Base-by-base conservation (phyloP, 768 basidiomycete genomes). In the Mycena filopes region DNA sequence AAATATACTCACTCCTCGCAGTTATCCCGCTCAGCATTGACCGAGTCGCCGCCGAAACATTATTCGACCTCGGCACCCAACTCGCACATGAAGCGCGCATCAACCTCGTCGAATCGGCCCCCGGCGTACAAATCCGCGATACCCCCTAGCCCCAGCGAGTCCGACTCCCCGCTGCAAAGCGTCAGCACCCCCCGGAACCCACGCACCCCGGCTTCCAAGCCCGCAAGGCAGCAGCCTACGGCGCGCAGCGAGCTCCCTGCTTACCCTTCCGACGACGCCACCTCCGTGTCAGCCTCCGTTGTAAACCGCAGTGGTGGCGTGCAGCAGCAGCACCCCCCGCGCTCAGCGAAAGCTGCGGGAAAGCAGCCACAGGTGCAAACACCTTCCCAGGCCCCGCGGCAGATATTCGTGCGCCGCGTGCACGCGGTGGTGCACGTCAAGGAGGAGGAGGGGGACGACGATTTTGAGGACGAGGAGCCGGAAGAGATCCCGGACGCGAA, bases 1-100 rank as follows among this genome's bases (percentile, higher is more conserved):
- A 43, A 26, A 16, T 55, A 33, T 45, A 47, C 45, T 45, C n/a
- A 55, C 55, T 20, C 57, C 55, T 18, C n/a, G 23, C 31, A 63
- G 47, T 46, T 50, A 9, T 74, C 53, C 29, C 62, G 59, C 18
- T 67, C 72, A 31, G 72, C 53, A 40, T 64, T 28, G 43, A 72
- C n/a, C 73, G 79, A 20, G 74, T 77, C 36, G 79, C 82, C 23
- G 78, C 82, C 55, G 73, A 80, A 74, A 73, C 59, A 28, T 65
- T 67, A 69, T 71, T 68, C 63, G 25, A 75, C 77, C 8, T 69
- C 75, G 0, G 72, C 79, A 23, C 75, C 77, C 25, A 65, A 36
- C 36, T 77, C 29, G 72, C 68, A 7, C 36, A 36, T 36, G 36
- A 77, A 75, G 66, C 70, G 61, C 63, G 70, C 60, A 46, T 77